phyloP scores from a whole-genome alignment of 2,329 filamentous ascomycete genomes.

The Paraphaeosphaeria minitans region DNA sequence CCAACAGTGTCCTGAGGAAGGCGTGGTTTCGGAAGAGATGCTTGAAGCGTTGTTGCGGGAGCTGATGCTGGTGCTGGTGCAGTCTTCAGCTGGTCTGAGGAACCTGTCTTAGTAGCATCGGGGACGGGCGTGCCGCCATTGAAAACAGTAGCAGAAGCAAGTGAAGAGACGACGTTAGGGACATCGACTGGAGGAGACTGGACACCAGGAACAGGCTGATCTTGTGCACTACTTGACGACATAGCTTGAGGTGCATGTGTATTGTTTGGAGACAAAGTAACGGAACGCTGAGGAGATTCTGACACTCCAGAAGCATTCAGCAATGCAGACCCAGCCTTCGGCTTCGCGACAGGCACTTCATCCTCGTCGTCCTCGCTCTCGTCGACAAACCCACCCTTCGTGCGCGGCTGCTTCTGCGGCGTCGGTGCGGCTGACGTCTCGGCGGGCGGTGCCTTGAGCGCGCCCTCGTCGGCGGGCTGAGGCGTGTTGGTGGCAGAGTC shows the following conservation, averaged over 20 bases:
- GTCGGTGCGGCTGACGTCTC: conserved; percentile 36
- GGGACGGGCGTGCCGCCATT: conserved; percentile 49
- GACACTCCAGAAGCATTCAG: conserved; percentile 56
- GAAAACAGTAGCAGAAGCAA: conserved; percentile 55
- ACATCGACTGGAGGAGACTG: conserved; percentile 46
- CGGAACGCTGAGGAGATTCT: conserved; percentile 58
- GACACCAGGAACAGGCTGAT: conserved; percentile 51
- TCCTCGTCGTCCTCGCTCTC: conserved; percentile 66
- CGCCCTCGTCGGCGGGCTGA: conserved; percentile 25
- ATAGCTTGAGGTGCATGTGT: conserved; percentile 61
- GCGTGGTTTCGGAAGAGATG: conserved; percentile 55
- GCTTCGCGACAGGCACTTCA: conserved; percentile 54
- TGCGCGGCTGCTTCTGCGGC: conserved; percentile 54
- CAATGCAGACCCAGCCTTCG: conserved; percentile 53
- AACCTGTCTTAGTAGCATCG: conserved; percentile 44
- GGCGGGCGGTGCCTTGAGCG: conserved; percentile 30
- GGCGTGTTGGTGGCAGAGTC: conserved; percentile 39
- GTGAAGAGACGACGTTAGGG: conserved; percentile 51
- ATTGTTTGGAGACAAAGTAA: conserved; percentile 63
- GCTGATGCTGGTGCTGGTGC: conserved; percentile 47
- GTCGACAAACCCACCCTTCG: conserved; percentile 66
- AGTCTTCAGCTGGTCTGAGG: conserved; percentile 32
- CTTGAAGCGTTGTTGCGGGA: conserved; percentile 35
- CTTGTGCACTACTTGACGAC: conserved; percentile 64
- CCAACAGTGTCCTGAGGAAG: conserved; percentile 75